A percentile compares a stretch with the other conserved stretches of the same genome.
Conservation (phyloP, 1,139 yeast genomes). For the Diutina siamensis region DNA sequence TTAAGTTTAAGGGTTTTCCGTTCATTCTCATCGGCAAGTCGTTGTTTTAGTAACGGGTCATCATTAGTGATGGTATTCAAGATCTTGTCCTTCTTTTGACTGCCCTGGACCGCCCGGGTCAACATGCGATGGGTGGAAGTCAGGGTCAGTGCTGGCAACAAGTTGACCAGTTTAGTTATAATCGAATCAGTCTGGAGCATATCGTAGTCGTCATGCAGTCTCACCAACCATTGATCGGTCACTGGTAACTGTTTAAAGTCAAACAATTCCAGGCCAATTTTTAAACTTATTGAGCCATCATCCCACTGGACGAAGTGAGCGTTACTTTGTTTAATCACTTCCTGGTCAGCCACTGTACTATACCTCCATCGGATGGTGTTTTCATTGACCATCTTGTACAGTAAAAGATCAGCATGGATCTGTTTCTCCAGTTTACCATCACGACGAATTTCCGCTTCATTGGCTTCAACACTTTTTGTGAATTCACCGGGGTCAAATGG, state of each 20-base stretch:
- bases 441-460: conserved; percentile 31
- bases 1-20: conserved; percentile 57
- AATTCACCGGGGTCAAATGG: conserved; percentile 78
- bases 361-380: conserved; percentile 92
- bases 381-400: conserved; percentile 51
- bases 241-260: conserved; percentile 62
- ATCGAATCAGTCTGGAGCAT: conserved; percentile 47
- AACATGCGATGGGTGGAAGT: conserved; percentile 74
- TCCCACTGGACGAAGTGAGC: conserved; percentile 90
- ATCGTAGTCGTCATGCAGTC: conserved; percentile 62
- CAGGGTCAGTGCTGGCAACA: conserved; percentile 79
- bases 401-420: conserved; percentile 31
- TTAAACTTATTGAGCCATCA: conserved; percentile 79
- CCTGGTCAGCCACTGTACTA: conserved; percentile 50
- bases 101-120: conserved; percentile 64
- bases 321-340: conserved; percentile 72
- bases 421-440: conserved; percentile 22
- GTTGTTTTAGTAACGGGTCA: conserved; percentile 81
- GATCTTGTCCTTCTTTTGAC: conserved; percentile 50
- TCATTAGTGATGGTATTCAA: conserved; percentile 58
- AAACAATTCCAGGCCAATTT: conserved; percentile 78
- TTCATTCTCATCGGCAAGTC: conserved; percentile 72
- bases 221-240: conserved; percentile 62
- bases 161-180: conserved; percentile 48
- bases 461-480: conserved; percentile 39